phyloP scores from a whole-genome alignment of 148 eudicot genomes.

The Polygonum aviculare region DNA sequence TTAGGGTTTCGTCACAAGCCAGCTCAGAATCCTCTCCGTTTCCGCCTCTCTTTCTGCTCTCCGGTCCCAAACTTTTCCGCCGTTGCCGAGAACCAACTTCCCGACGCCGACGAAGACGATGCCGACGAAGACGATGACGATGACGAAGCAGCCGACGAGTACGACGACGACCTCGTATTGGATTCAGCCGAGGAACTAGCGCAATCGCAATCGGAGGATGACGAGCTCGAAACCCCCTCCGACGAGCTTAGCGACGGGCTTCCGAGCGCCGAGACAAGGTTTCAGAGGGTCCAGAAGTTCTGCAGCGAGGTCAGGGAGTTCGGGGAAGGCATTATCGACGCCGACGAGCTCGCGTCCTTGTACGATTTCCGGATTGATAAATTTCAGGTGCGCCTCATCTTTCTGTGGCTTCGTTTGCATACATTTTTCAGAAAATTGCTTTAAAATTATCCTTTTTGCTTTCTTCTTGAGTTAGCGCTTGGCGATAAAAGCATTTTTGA shows the following conservation, averaged over 20 bases:
- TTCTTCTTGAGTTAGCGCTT: slow-evolving; percentile 33
- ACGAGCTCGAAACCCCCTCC: background rate
- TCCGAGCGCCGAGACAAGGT: slow-evolving; percentile 48
- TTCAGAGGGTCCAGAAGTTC: slow-evolving; percentile 69
- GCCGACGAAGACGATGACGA: slow-evolving; percentile 47
- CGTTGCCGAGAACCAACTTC: slow-evolving; percentile 34
- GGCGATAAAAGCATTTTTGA: slow-evolving; percentile 80
- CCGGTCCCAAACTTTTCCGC: slow-evolving; percentile 25
- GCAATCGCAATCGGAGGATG: slow-evolving; percentile 15
- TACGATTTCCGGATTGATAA: slow-evolving; percentile 82
- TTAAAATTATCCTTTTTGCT: slow-evolving; percentile 3
- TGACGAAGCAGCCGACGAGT: slow-evolving; percentile 58
- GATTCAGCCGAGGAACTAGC: slow-evolving; percentile 14
- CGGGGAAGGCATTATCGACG: slow-evolving; percentile 63
- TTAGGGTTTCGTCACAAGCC: slow-evolving; percentile 22
- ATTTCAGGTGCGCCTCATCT: slow-evolving; percentile 53
- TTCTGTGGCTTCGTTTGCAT: background rate
- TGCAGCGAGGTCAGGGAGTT: slow-evolving; percentile 60
- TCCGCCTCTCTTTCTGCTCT: slow-evolving; percentile 27
- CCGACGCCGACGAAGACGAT: slow-evolving; percentile 31
- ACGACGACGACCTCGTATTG: slow-evolving; percentile 25
- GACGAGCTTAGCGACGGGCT: slow-evolving; percentile 17
- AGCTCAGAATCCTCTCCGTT: slow-evolving; percentile 13
- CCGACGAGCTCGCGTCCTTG: slow-evolving; percentile 68
- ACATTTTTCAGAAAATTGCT: slow-evolving; percentile 1